These are phyloP conservation scores for Teunomyces lycoperdinae DNA, from an alignment of 805 yeast genomes.

Conservation along the genomic window DNA sequence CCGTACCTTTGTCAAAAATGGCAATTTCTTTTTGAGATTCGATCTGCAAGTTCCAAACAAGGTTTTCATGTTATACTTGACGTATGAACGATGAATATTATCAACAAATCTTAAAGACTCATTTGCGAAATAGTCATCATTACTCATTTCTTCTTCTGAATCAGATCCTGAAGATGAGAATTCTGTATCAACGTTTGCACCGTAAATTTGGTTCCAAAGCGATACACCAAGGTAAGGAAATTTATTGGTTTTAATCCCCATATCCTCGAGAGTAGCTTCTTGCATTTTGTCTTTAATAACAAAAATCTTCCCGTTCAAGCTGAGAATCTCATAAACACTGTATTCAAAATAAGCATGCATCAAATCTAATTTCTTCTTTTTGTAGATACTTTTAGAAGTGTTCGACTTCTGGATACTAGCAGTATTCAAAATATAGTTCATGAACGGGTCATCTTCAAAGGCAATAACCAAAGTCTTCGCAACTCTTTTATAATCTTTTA, in stretches of 20 bases:
- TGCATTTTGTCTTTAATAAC: constrained; percentile 48
- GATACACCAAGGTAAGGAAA: constrained; percentile 54
- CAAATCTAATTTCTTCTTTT: constrained; percentile 38
- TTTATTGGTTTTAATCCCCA: constrained; percentile 21
- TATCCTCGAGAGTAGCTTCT: constrained; percentile 29
- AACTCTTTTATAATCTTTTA: constrained; percentile 53
- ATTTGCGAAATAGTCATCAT: constrained; percentile 21
- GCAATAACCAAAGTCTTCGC: constrained; percentile 53
- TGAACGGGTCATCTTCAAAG: constrained; percentile 54
- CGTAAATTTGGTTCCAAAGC: constrained; percentile 35
- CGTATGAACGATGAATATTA: constrained; percentile 27
- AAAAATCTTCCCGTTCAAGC: constrained; percentile 49
- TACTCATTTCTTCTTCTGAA: constrained; percentile 17
- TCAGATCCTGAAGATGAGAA: constrained; percentile 13
- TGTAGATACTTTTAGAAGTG: constrained; percentile 22
- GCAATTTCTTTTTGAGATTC: constrained; percentile 49
- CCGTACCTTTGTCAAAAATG: constrained; percentile 44
- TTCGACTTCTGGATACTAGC: constrained; percentile 22
- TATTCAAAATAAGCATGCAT: constrained; percentile 53
- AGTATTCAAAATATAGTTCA: constrained; percentile 46
- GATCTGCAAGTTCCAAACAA: constrained; percentile 46
- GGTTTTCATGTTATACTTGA: constrained; percentile 36
- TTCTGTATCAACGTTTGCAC: constrained; percentile 12
- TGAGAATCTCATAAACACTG: constrained; percentile 48
- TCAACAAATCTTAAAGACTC: constrained; percentile 18